Percentiles rank a stretch among this genome's conserved stretches.
Evolutionary conservation across 495 filamentous ascomycete species (phyloP).

Genomic region (Penicillium chermesinum): DNA sequence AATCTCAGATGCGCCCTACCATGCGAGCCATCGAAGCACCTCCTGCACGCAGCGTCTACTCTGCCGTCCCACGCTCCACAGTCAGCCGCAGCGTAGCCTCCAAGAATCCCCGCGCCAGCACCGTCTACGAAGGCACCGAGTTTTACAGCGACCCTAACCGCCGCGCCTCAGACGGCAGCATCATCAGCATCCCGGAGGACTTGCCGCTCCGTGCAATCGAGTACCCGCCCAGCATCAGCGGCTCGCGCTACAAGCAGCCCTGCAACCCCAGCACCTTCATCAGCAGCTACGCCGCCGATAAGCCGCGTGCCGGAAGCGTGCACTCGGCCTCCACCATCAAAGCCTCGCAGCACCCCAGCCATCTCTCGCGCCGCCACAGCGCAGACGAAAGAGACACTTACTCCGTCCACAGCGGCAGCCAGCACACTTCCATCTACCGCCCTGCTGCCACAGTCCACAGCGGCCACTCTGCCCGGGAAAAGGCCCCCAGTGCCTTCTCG

Average conservation of each 20-base stretch:
- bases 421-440: constrained; percentile 13
- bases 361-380: constrained; percentile 18
- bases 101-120: constrained; percentile 40
- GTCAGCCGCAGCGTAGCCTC: constrained; percentile 30
- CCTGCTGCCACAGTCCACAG: constrained; percentile 11
- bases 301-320: constrained; percentile 31
- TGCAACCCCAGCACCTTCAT: constrained; percentile 36
- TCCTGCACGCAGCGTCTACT: constrained; percentile 32
- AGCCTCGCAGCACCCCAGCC: constrained; percentile 28
- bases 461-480: constrained; percentile 2
- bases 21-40: constrained; percentile 41
- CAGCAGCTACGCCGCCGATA: constrained; percentile 37
- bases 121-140: constrained; percentile 40
- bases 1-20: constrained; percentile 16
- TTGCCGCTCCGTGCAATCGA: constrained; percentile 41
- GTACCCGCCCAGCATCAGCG: constrained; percentile 29
- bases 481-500: constrained; percentile 20
- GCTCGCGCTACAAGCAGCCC: constrained; percentile 24
- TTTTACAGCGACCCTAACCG: constrained; percentile 35
- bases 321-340: constrained; percentile 43
- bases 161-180: constrained; percentile 35
- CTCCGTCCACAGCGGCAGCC: constrained; percentile 14
- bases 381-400: constrained; percentile 18
- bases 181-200: constrained; percentile 32
- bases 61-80: constrained; percentile 27